Evolutionary conservation across 2,329 filamentous ascomycete species (phyloP), one percentile per base, ranked within the genome.

Genomic region (Epichloe elymi): DNA sequence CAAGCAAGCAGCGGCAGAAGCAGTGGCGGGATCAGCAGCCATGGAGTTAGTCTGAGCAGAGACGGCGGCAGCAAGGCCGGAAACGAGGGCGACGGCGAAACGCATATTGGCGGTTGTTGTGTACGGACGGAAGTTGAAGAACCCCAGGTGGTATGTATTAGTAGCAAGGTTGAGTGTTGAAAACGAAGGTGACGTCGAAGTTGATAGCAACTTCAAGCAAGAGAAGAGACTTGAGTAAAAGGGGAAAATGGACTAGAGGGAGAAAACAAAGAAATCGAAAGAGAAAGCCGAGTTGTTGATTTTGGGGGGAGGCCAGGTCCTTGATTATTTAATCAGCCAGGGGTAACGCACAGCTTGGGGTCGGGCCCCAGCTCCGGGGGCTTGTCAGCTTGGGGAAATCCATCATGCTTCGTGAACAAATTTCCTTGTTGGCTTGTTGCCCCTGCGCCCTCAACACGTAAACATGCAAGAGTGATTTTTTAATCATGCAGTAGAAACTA

Each of bases 61-160:
- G 58, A 70, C 74, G 50, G 70, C 58, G 59, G 69, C 63, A 66
- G 73, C 75, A 58, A 79, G 65, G 69, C 73, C 70, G 65, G 73
- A 68, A 58, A 73, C 59, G 64, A 79, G 41, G 65, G 75, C 58
- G 59, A 72, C 63, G 56, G 74, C 66, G 72, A 78, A 75, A 67
- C 76, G 78, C 78, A 81, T 81, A 39, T 70, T 78, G 70, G 58
- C 30, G 30, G 30, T 30, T 30, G 49, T 43, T 36, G 11, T 45
- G 63, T 54, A 49, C 1, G 19, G 17, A 50, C 19, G 20, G 19
- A 40, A 39, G 26, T 19, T 11, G 23, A 33, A 15, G 19, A 40
- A 35, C 7, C 42, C 6, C 33, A 4, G 17, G 33, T 47, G 8
- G 23, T 20, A 19, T 35, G 17, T 37, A 47, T 39, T 26, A 51